Conservation (phyloP, 2,329 filamentous ascomycete genomes). For the Cercospora janseana region DNA sequence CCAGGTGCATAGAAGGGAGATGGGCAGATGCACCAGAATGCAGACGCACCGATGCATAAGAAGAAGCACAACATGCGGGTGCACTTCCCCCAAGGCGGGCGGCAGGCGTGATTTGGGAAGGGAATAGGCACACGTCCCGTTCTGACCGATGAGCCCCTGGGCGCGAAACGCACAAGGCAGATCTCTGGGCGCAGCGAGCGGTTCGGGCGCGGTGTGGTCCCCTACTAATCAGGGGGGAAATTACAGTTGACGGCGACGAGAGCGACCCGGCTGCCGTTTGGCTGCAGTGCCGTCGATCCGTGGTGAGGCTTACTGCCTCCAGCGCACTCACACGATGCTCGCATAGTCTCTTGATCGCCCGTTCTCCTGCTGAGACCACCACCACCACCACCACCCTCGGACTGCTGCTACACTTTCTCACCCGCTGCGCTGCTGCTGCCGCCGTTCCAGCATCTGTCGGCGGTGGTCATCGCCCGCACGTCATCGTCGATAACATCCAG, state of each 20-base stretch:
- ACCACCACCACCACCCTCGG: too few species aligned
- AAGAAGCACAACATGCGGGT: too few species aligned
- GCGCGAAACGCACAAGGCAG: neutral
- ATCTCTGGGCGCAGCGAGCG: conserved; percentile 1
- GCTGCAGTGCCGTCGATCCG: neutral
- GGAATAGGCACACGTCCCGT: neutral
- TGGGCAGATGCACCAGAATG: too few species aligned
- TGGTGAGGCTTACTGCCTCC: neutral
- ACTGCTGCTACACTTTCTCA: neutral
- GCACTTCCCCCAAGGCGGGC: too few species aligned
- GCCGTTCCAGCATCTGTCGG: neutral
- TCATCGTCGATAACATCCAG: neutral
- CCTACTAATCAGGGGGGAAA: conserved; percentile 7
- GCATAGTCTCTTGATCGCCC: too few species aligned
- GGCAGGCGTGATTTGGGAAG: too few species aligned
- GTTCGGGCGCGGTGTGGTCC: conserved; percentile 4
- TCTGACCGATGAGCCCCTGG: neutral
- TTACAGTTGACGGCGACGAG: conserved; percentile 6
- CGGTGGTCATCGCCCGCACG: neutral
- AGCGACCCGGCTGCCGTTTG: neutral
- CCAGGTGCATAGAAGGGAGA: too few species aligned
- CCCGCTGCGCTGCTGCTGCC: neutral
- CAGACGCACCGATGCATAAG: too few species aligned
- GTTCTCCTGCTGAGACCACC: too few species aligned
- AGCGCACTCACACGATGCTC: neutral